Conservation (phyloP, 495 filamentous ascomycete species). For the Aspergillus nidulans region DNA sequence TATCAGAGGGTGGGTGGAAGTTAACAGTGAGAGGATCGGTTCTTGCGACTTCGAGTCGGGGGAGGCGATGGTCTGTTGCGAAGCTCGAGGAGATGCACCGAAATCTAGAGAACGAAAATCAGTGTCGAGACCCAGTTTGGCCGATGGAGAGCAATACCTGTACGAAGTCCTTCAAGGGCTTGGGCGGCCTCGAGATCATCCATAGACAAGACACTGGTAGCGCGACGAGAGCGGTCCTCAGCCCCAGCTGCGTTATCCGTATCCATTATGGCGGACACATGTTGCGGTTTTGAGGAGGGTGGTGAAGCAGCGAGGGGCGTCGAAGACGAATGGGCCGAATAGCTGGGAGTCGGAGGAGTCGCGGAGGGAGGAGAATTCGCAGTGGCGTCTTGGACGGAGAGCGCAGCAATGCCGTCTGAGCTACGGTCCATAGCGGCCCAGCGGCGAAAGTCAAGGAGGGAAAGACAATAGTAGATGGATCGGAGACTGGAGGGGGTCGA, state of each 20-base stretch:
- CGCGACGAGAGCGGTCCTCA: constrained; percentile 43
- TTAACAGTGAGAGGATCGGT: constrained; percentile 74
- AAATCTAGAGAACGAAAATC: constrained; percentile 21
- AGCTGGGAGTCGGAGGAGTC: constrained; percentile 9
- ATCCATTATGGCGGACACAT: constrained; percentile 41
- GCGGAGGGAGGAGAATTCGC: constrained; percentile 11
- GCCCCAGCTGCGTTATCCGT: constrained; percentile 26
- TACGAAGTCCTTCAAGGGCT: constrained; percentile 76
- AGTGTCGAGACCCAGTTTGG: neutral
- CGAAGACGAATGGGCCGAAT: constrained; percentile 10
- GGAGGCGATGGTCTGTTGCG: constrained; percentile 24
- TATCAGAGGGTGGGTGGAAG: constrained; percentile 72
- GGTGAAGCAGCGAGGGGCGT: constrained; percentile 10
- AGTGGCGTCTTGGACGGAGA: constrained; percentile 19
- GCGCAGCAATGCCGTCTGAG: constrained; percentile 17
- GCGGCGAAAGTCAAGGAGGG: neutral
- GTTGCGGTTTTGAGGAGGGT: constrained; percentile 19
- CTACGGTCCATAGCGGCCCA: constrained; percentile 22
- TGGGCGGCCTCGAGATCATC: constrained; percentile 90
- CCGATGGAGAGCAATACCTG: constrained; percentile 49
- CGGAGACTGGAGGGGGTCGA: constrained; percentile 1
- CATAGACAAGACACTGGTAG: constrained; percentile 56
- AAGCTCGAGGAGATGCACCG: constrained; percentile 29
- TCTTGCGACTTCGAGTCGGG: constrained; percentile 42
- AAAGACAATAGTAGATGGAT: neutral